These are phyloP conservation scores for Limnanthes douglasii DNA, from an alignment of 345 rosid species.

Conservation along the genomic window DNA sequence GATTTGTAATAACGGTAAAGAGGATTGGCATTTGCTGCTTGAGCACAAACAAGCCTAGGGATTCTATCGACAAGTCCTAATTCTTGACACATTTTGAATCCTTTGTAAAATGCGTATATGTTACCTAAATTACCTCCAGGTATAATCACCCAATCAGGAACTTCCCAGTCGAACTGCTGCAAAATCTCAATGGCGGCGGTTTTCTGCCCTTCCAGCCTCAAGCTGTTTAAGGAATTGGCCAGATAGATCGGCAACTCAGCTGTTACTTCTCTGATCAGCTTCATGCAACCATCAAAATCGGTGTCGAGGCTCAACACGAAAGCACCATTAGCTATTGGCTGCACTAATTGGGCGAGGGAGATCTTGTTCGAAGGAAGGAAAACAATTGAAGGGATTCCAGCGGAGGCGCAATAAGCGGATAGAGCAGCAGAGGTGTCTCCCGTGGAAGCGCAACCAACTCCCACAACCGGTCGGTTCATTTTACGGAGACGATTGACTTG, in stretches of 20 bases:
- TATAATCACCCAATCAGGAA: conserved; percentile 94
- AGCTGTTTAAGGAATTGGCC: conserved; percentile 75
- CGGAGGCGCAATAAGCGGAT: conserved; percentile 77
- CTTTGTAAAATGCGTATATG: conserved; percentile 83
- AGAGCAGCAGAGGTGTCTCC: conserved; percentile 91
- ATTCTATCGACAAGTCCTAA: conserved; percentile 71
- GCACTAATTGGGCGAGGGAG: conserved; percentile 88
- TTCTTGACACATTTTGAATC: conserved; percentile 79
- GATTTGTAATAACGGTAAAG: conserved; percentile 66
- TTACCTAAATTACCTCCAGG: conserved; percentile 91
- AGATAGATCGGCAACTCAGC: conserved; percentile 70
- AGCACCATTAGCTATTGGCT: conserved; percentile 89
- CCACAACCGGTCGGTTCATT: conserved; percentile 56
- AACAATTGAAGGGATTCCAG: conserved; percentile 84
- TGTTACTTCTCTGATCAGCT: conserved; percentile 68
- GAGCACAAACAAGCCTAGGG: conserved; percentile 80
- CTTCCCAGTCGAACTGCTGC: conserved; percentile 93
- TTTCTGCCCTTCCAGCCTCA: conserved; percentile 85
- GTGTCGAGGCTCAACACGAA: conserved; percentile 81
- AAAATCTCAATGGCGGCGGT: conserved; percentile 85
- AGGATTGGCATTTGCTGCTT: conserved; percentile 88
- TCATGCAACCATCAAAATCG: conserved; percentile 91
- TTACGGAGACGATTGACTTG: conserved; percentile 77
- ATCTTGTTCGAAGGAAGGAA: conserved; percentile 76
- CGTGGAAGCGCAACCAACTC: conserved; percentile 91